Percentiles rank a stretch among this genome's conserved stretches.
Evolutionary conservation across 257 asterid species (phyloP).

Genomic region (Capsicum pubescens): DNA sequence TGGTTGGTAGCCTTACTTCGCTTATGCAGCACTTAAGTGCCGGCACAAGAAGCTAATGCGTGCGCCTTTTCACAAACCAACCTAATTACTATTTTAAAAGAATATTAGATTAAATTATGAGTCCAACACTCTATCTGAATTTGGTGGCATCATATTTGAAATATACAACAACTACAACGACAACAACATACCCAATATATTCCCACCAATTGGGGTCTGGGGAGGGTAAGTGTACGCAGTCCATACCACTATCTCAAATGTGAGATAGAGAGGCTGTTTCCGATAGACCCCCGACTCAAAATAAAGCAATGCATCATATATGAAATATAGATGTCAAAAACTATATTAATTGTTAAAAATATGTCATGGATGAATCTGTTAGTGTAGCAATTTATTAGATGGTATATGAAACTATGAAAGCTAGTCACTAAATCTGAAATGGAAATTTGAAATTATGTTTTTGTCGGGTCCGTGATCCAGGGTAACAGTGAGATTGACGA

Average conservation of each 20-base stretch:
- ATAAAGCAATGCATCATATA: background rate
- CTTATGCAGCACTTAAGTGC: slow-evolving; percentile 4
- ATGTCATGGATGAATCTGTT: background rate
- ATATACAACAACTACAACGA: background rate
- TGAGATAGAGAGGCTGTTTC: no score
- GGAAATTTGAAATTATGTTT: background rate
- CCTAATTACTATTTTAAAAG: background rate
- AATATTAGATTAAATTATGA: slow-evolving; percentile 4
- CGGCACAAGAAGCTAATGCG: background rate
- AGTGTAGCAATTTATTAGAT: background rate
- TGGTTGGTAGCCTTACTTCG: background rate
- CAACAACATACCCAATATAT: no score
- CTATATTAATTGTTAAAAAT: background rate
- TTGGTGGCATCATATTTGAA: background rate
- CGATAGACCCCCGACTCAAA: no score
- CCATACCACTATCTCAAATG: no score
- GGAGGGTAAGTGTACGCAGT: no score
- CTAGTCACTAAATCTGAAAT: slow-evolving; percentile 17
- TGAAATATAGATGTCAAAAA: background rate
- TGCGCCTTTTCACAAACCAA: background rate
- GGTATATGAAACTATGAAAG: background rate
- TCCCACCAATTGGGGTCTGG: no score
- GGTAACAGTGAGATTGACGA: no score
- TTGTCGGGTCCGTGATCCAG: no score
- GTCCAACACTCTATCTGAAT: background rate